These are phyloP conservation scores for Vaccinium darrowii DNA, from an alignment of 148 eudicot genomes.

Conservation along the genomic window DNA sequence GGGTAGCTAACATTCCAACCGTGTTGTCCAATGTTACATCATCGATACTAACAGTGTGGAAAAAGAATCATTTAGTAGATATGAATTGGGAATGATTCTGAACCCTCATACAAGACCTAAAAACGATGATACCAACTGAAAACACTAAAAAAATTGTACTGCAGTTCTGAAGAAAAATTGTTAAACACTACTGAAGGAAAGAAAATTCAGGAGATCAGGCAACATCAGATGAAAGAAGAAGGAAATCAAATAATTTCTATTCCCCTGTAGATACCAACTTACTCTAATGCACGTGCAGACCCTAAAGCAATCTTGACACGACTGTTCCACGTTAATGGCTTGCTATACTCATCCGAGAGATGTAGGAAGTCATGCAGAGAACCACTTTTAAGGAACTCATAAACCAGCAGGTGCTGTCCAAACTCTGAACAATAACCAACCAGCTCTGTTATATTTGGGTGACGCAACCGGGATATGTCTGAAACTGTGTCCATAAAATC, in stretches of 20 bases:
- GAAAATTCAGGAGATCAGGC: neutral
- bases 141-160: neutral
- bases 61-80: neutral
- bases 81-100: neutral
- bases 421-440: slow-evolving; percentile 96
- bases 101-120: neutral
- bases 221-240: neutral
- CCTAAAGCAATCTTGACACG: slow-evolving; percentile 99
- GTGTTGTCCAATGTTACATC: no score
- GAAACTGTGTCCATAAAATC: slow-evolving; percentile 79
- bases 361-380: slow-evolving; percentile 81
- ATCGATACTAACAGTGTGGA: neutral
- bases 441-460: slow-evolving; percentile 78
- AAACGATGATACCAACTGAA: neutral
- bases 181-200: neutral
- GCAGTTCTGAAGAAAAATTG: neutral
- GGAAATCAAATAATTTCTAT: neutral
- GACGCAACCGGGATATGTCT: slow-evolving; percentile 64
- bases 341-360: slow-evolving; percentile 75
- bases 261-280: slow-evolving; percentile 34
- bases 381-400: slow-evolving; percentile 79
- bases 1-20: neutral
- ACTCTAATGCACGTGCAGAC: slow-evolving; percentile 97
- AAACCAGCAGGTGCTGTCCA: slow-evolving; percentile 83
- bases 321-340: slow-evolving; percentile 83